These are phyloP conservation scores for Sugiyamaella castrensis DNA, from an alignment of 1,139 yeast species.

Conservation along the genomic window DNA sequence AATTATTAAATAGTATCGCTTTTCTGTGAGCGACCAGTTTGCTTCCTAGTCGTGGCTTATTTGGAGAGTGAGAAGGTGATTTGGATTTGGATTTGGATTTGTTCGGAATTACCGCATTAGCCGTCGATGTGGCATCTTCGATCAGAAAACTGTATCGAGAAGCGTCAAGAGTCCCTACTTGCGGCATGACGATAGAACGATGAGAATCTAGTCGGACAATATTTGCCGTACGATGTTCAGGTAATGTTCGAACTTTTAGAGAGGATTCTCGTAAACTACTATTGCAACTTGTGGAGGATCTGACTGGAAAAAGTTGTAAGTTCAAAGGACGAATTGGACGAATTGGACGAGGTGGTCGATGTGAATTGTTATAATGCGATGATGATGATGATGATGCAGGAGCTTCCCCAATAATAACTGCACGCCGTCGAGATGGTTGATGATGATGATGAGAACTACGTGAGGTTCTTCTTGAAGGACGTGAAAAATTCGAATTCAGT, in stretches of 20 bases:
- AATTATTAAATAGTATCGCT: constrained; percentile 2
- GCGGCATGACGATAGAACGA: constrained; percentile 6
- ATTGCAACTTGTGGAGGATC: not conserved
- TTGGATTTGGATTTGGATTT: constrained; percentile 1
- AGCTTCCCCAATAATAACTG: too few species aligned
- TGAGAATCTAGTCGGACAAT: constrained; percentile 7
- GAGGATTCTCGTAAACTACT: too few species aligned
- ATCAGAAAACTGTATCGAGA: constrained; percentile 10
- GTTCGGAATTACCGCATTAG: not conserved
- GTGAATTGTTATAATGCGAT: too few species aligned
- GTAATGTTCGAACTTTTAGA: constrained; percentile 3
- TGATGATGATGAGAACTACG: too few species aligned
- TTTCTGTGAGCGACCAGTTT: constrained; percentile 4
- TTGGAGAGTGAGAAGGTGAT: not conserved
- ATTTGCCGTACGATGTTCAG: constrained; percentile 5
- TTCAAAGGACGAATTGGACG: constrained; percentile 6
- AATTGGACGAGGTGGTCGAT: not conserved
- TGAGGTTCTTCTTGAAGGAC: too few species aligned
- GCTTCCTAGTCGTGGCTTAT: not conserved
- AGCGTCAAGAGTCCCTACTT: constrained; percentile 12
- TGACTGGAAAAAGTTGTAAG: constrained; percentile 1
- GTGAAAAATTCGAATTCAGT: too few species aligned
- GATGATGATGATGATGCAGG: too few species aligned
- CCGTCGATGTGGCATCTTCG: not conserved
- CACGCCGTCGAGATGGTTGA: too few species aligned